Evolutionary conservation across 1,284 basidiomycete genomes (phyloP), one percentile per base, ranked within the genome.

Genomic region (Ustilago curta): DNA sequence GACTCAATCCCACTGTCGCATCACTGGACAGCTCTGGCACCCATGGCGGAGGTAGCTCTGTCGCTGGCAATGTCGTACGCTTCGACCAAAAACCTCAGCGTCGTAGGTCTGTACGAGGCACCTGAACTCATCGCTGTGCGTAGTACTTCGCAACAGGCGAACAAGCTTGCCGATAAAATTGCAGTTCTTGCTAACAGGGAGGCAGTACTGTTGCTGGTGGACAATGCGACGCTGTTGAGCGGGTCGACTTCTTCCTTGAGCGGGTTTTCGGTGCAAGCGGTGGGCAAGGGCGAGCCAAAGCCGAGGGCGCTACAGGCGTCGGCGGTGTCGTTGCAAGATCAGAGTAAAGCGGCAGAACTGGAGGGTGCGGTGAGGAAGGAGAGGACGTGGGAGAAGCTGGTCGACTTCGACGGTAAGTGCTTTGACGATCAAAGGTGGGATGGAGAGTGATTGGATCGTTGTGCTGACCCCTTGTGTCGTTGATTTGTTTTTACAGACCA

Each of bases 341-440:
- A 47, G 42, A 27, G 27, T 8, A 59, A 55, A 21, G 64, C 53
- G 9, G 43, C 57, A 4, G 31, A 61, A 31, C 49, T 76, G 23
- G 50, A 71, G n/a, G 32, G 48, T 16, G 65, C 54, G 8, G 65
- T 65, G 32, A 53, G 57, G 29, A 59, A 55, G 39, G 48, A 63
- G 0, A 32, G 55, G 3, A 27, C 50, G 2, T 76, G 73, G 73
- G 60, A 68, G n/a, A 47, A 57, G 35, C 14, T 76, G 8, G 50
- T 59, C 21, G 73, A 76, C 35, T 71, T 76, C 43, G 73, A 76
- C 27, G 73, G 73, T 76, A 35, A 59, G 72, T 59, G n/a, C 19
- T 4, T 23, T 9, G 19, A 12, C 12, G 12, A 12, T 4, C 14
- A 25, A 47, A 7, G 23, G 21, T 4, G n/a, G 42, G 39, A 1